A percentile compares a stretch with the other conserved stretches of the same genome.
These are phyloP conservation scores for Alectoria sarmentosa DNA, from an alignment of 495 filamentous ascomycete genomes.

Conservation along the genomic window DNA sequence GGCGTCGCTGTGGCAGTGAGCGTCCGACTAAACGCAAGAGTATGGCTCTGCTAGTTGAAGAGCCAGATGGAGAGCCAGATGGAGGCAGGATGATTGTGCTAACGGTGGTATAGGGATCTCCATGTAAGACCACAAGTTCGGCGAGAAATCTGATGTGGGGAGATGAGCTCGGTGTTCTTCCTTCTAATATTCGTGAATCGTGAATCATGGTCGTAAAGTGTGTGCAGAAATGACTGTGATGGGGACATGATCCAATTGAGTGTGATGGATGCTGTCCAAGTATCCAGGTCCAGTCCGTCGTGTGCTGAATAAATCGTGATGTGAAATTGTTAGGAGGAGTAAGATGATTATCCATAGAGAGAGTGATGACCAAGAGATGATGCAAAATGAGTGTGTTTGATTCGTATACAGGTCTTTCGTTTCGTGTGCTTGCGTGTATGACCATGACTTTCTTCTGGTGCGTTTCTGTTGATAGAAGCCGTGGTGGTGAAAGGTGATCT, in stretches of 20 bases:
- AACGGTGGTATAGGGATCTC: background rate
- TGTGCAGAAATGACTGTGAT: constrained; percentile 8
- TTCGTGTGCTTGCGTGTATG: background rate
- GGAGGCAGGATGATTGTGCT: background rate
- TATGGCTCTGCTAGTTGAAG: background rate
- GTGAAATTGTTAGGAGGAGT: background rate
- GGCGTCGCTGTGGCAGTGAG: background rate
- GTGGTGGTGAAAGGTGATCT: background rate
- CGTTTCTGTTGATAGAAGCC: background rate
- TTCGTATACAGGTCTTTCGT: background rate
- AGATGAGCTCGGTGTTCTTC: background rate
- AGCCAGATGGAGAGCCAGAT: background rate
- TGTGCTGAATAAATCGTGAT: background rate
- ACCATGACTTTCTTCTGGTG: background rate
- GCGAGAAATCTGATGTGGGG: background rate
- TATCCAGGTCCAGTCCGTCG: background rate
- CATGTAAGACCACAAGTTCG: background rate
- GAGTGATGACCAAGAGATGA: background rate
- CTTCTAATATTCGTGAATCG: too few relatives aligned
- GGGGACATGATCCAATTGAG: background rate
- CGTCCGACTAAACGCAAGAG: background rate
- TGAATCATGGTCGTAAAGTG: background rate
- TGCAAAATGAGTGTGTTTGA: background rate
- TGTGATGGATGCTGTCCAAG: background rate
- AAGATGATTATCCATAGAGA: background rate